Evolutionary conservation across 2,329 filamentous ascomycete genomes (phyloP), one percentile per base, ranked within the genome.

Genomic region (Alternaria postmessia): DNA sequence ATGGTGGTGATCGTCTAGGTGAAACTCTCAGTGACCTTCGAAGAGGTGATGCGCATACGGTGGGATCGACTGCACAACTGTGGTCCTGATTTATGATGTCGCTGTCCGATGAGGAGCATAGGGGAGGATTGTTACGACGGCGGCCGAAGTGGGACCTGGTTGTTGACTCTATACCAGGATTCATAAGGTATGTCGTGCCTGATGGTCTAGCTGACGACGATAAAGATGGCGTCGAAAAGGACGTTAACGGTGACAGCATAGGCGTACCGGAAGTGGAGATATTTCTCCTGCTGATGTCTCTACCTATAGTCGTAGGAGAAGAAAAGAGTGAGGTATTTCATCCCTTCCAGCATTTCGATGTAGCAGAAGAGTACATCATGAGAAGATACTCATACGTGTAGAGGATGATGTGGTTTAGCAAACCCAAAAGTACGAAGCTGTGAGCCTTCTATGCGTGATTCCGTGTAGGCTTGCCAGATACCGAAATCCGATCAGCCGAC

Each of bases 51-150:
- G 24, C 0, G 24, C 24, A 26, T 26, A 7, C 24, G 7, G 7
- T 0, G 7, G 24, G 24, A 26, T 26, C 24, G 24, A 2, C 1
- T 26, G 24, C 24, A 26, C 0, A 0, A 26, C 6, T 26, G 24
- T 26, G 2, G 24, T 4, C 5, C 9, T 32, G 30, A 6, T 2
- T 32, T 32, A 1, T 32, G 30, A 12, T 32, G 1, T 32, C 9
- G 30, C 11, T 32, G 0, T 32, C 11, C 2, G 0, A 5, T 32
- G 5, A 3, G 30, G 30, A 32, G 1, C 11, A 9, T 1, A 12
- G 0, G 9, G 11, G 9, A 1, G 9, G 6, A 12, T 1, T 32
- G 0, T 5, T 32, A 12, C 3, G 9, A 2, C 11, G 8, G 7
- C 9, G 30, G 9, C 30, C 0, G 30, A 32, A 12, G 5, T 32